A percentile compares a stretch with the other conserved stretches of the same genome.
Evolutionary conservation across 192 early-diverging fungal genomes (phyloP).

Genomic region (Entomortierella parvispora): DNA sequence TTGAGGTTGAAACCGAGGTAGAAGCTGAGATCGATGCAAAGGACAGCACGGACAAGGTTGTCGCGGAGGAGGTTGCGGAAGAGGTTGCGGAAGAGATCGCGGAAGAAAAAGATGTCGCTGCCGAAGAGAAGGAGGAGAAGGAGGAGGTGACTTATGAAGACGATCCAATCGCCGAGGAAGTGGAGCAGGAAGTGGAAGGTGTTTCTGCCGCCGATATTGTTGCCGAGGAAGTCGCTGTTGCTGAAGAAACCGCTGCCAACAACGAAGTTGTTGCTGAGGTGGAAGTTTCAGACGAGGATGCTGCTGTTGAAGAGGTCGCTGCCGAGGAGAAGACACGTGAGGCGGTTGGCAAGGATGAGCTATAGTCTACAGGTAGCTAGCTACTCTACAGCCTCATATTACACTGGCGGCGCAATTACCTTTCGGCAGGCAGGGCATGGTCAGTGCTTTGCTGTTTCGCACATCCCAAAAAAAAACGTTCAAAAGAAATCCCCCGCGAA

Average conservation of each 20-base stretch:
- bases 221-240: not conserved
- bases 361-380: no score
- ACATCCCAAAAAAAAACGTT: no score
- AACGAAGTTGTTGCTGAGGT: not conserved
- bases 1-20: not conserved
- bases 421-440: no score
- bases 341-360: no score
- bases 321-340: not conserved
- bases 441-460: no score
- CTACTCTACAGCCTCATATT: no score
- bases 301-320: not conserved
- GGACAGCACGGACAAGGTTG: not conserved
- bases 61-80: not conserved
- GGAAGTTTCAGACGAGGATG: not conserved
- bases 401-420: no score
- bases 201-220: no score
- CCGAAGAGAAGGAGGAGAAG: no score
- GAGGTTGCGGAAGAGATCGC: not conserved
- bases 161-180: constrained; percentile 3
- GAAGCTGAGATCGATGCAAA: not conserved
- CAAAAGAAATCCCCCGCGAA: no score
- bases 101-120: not conserved
- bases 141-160: no score
- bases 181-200: not conserved
- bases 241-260: not conserved